Evolutionary conservation across 495 filamentous ascomycete species (phyloP), one percentile per base, ranked within the genome.

Genomic region (Penicillium cataractarum): DNA sequence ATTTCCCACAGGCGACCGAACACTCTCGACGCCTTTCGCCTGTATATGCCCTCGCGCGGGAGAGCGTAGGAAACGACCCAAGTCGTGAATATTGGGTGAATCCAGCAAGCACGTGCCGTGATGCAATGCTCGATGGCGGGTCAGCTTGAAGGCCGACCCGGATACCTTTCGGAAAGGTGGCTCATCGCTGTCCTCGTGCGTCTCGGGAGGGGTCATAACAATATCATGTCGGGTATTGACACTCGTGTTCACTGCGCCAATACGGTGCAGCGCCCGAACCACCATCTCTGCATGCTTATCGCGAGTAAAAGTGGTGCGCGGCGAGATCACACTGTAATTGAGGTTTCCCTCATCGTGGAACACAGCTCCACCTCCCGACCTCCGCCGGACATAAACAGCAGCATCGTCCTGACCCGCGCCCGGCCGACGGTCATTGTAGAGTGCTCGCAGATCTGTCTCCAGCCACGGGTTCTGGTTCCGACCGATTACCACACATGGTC

Each of bases 391-490:
- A 12, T 94, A 85, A 26, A 84, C 78, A n/a, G 74, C 72, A 2
- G 76, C 69, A 52, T 67, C 71, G 54, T 73, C 57, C 39, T 62
- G 68, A 52, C 63, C 37, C 1, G 61, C 31, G n/a, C 39, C 37
- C 15, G 49, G 63, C 15, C 61, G 56, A 24, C 73, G 74, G 50
- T 76, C 67, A 65, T 77, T 74, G 53, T 76, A 72, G 1, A 92
- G 76, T 9, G 82, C 78, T 21, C 77, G 77, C 8, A 96, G 83
- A 73, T 97, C 92, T 50, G 90, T 87, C 74, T 99, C 95, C 9
- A 91, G 80, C 93, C 93, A 99, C 40, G 95, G 95, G 72, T 99
- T 99, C 72, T 99, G 95, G 73, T 99, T 99, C 50, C 94, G 89
- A 15, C 95, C 95, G 60, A 99, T 87, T 64, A 99, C 86, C 53